A percentile compares a stretch with the other conserved stretches of the same genome.
phyloP scores from a whole-genome alignment of 139 green algal species.

The Chlamydomonas sp. region DNA sequence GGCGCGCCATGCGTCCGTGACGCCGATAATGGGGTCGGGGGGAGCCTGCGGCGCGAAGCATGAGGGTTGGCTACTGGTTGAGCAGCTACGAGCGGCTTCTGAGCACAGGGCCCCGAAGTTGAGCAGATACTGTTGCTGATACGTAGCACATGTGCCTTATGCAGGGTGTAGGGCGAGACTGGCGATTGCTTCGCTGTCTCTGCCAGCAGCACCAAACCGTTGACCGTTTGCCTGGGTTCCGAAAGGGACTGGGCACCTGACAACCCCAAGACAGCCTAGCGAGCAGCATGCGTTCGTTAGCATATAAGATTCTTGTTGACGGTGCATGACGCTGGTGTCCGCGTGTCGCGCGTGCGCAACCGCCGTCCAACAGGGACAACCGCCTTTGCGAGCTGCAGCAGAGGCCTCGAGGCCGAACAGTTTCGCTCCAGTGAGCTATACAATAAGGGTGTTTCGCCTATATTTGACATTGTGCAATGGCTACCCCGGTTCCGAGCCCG shows the following conservation, averaged over 20 bases:
- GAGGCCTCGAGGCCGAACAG: background rate
- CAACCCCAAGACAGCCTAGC: background rate
- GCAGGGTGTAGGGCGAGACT: background rate
- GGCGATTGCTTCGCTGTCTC: background rate
- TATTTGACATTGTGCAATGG: background rate
- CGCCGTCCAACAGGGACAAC: no score
- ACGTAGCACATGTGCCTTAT: background rate
- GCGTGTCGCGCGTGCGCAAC: no score
- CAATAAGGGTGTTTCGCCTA: background rate
- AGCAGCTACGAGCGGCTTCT: no score
- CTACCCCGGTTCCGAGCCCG: background rate
- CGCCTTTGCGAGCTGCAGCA: background rate
- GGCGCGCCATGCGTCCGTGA: constrained; percentile 80
- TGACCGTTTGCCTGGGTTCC: background rate
- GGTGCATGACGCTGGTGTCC: background rate
- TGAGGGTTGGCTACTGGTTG: background rate
- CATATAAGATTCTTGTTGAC: background rate
- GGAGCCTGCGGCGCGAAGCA: background rate
- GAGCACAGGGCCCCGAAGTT: no score
- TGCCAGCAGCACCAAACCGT: background rate
- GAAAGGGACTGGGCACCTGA: no score
- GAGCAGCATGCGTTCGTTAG: background rate
- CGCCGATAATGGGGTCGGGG: constrained; percentile 33
- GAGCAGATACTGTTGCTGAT: background rate
- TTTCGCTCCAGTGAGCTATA: background rate